These are phyloP conservation scores for Penicillium angulare DNA, from an alignment of 495 filamentous ascomycete genomes.

Conservation along the genomic window DNA sequence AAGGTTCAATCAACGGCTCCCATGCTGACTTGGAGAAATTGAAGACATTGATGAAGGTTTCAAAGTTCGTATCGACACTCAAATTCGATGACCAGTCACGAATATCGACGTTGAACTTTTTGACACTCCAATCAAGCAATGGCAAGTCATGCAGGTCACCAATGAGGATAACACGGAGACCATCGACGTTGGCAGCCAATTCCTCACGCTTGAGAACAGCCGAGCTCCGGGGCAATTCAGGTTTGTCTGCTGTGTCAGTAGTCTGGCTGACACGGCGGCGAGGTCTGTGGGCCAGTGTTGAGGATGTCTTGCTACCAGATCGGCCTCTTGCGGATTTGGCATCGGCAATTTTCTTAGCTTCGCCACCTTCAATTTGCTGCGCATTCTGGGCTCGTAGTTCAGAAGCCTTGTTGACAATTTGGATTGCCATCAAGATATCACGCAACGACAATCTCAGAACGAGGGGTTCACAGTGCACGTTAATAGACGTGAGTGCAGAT, in stretches of 20 bases:
- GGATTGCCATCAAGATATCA: constrained; percentile 89
- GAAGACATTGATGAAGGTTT: constrained; percentile 94
- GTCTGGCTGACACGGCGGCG: constrained; percentile 38
- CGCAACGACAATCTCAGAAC: constrained; percentile 90
- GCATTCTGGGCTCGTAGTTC: constrained; percentile 65
- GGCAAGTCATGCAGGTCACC: constrained; percentile 94
- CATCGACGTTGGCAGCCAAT: constrained; percentile 77
- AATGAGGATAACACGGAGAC: constrained; percentile 90
- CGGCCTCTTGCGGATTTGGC: constrained; percentile 55
- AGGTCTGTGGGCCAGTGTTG: constrained; percentile 52
- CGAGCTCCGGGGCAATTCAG: constrained; percentile 36
- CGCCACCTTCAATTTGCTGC: constrained; percentile 47
- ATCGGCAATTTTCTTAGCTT: constrained; percentile 65
- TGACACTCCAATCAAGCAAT: constrained; percentile 90
- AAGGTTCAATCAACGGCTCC: constrained; percentile 96
- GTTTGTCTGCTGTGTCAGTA: constrained; percentile 22
- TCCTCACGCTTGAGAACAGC: constrained; percentile 75
- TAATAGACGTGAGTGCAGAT: constrained; percentile 70
- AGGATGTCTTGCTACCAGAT: constrained; percentile 61
- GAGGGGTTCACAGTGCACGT: constrained; percentile 84
- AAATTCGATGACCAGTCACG: constrained; percentile 88
- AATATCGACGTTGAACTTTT: constrained; percentile 78
- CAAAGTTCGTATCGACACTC: constrained; percentile 82
- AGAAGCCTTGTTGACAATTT: constrained; percentile 90
- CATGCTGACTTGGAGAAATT: constrained; percentile 98